These are phyloP conservation scores for Elsinoe arachidis DNA, from an alignment of 2,329 filamentous ascomycete species.

Conservation along the genomic window DNA sequence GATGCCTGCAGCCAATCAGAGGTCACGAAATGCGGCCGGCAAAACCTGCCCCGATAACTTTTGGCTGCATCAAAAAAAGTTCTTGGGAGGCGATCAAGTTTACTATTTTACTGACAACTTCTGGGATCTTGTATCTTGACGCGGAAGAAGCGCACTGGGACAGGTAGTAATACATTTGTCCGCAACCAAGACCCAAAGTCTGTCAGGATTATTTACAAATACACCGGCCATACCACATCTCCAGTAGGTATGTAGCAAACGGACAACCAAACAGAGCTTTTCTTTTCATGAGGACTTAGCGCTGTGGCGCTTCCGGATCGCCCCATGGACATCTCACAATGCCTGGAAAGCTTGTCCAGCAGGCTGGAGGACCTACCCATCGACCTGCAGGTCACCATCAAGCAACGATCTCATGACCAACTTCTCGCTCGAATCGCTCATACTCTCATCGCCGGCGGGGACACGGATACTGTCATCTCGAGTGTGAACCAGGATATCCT, in stretches of 20 bases:
- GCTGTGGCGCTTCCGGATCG: background rate
- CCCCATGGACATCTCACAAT: conserved; percentile 17
- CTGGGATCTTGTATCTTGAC: background rate
- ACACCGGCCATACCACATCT: background rate
- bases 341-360: conserved; percentile 12
- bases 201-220: conserved; percentile 38
- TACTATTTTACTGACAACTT: background rate
- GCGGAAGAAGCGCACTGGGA: conserved; percentile 29
- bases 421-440: conserved; percentile 64
- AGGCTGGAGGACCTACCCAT: conserved; percentile 53
- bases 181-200: conserved; percentile 26
- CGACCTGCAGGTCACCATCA: conserved; percentile 61
- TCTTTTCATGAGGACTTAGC: background rate
- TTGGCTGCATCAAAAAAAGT: conserved; percentile 2
- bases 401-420: conserved; percentile 52
- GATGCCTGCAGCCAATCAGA: background rate
- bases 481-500: conserved; percentile 65
- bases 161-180: background rate
- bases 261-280: background rate
- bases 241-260: background rate
- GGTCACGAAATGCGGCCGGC: background rate
- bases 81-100: background rate
- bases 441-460: conserved; percentile 58
- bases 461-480: conserved; percentile 62
- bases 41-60: conserved; percentile 2